Base-by-base conservation (phyloP, 805 yeast genomes). In the Spathaspora girioi region DNA sequence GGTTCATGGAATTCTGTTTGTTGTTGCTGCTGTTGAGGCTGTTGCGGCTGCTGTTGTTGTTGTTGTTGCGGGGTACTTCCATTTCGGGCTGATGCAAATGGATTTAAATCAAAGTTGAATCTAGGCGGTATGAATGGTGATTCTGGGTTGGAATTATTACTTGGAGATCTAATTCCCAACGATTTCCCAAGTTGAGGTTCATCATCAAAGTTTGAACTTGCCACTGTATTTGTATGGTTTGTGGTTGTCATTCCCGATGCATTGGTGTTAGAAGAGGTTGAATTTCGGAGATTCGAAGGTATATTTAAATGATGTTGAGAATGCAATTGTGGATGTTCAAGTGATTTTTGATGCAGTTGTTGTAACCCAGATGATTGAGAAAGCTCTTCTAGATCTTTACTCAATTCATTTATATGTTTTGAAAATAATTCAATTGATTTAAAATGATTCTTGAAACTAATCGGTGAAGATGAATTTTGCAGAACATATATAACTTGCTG, bases 371-470 rank as follows among this genome's bases (percentile, higher is more conserved):
- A 18, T 6, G 47, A 19, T 15, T 47, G 11, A 14, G 56, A 46
- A 17, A 61, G 45, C 15, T 54, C 60, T 41, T 62, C 64, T 31
- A 63, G 61, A 20, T 62, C 66, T 47, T 61, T 62, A 31, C 59
- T 56, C 29, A 63, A 49, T 40, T 52, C 53, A 35, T 50, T 49
- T 23, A 62, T 52, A 49, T 60, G 61, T 40, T 57, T 61, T 31
- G 54, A 51, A 50, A 63, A 58, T 11, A 61, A 38, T 35, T 61
- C 65, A 29, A 59, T 48, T 20, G 63, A 45, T 48, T 58, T 61
- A 41, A 17, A 43, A 35, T 52, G 57, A 31, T 48, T 54, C 18
- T 45, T 43, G 4, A 20, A 35, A 2, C 46, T n/a, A 29, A 23
- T 14, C 27, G 29, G 15, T n/a, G 38, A 20, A 6, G 23, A 17